Evolutionary conservation across 2,329 filamentous ascomycete genomes (phyloP).

Genomic region (Tolypocladium nubicola): DNA sequence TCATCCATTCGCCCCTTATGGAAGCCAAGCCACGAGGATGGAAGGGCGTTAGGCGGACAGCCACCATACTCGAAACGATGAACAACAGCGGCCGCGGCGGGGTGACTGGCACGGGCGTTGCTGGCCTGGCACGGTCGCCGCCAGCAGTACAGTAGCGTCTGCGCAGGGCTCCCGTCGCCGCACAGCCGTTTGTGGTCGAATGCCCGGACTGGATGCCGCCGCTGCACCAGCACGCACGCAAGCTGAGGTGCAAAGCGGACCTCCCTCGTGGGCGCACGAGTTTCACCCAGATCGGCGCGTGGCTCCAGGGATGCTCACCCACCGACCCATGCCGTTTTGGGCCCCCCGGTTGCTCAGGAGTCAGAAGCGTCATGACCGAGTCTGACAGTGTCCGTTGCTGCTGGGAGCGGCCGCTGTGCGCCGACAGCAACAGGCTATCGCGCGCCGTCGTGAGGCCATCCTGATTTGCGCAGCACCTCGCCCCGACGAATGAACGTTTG

Average conservation of each 20-base stretch:
- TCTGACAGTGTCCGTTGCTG: not conserved
- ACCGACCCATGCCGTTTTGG: constrained; percentile 14
- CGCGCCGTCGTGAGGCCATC: not conserved
- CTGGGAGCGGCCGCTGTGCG: not conserved
- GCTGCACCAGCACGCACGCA: not conserved
- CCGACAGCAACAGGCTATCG: not conserved
- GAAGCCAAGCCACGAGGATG: not conserved
- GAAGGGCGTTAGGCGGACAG: not conserved
- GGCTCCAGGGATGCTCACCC: constrained; percentile 23
- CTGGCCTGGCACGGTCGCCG: not conserved
- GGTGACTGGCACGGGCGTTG: not conserved
- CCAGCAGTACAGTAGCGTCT: not conserved
- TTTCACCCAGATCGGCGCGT: constrained; percentile 22
- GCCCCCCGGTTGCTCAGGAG: constrained; percentile 1
- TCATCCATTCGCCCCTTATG: not conserved
- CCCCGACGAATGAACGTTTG: not conserved
- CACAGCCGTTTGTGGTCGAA: too few species aligned
- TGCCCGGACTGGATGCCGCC: not conserved
- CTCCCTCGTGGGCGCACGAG: constrained; percentile 9
- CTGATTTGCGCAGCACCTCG: not conserved
- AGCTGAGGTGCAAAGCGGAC: constrained; percentile 2
- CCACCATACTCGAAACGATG: not conserved
- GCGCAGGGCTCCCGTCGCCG: not conserved
- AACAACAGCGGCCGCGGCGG: not conserved
- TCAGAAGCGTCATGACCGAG: not conserved